Evolutionary conservation across 768 basidiomycete genomes (phyloP).

Genomic region (Macrolepiota albuminosa): DNA sequence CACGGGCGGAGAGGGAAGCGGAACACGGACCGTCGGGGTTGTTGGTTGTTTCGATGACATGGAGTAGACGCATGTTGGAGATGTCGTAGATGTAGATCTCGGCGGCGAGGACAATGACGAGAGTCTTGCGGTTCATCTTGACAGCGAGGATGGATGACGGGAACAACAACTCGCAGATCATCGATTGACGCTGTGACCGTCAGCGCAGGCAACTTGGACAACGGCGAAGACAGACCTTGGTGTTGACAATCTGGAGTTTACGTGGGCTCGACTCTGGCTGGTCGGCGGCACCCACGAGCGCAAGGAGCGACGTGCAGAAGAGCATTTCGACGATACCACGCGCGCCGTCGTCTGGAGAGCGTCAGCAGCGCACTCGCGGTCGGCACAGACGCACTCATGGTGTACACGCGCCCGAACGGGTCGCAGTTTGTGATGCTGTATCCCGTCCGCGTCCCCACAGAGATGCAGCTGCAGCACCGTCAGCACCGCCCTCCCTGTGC

Average conservation of each 20-base stretch:
- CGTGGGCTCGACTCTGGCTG: constrained; percentile 86
- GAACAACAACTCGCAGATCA: constrained; percentile 98
- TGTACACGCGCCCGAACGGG: constrained; percentile 94
- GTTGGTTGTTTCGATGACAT: constrained; percentile 94
- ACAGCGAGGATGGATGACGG: constrained; percentile 96
- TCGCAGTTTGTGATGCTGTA: constrained; percentile 98
- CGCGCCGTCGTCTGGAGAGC: constrained; percentile 77
- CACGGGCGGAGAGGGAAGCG: neutral
- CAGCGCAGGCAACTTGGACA: no score
- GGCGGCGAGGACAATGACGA: constrained; percentile 93
- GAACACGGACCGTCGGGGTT: constrained; percentile 80
- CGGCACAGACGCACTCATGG: constrained; percentile 61
- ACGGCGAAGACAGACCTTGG: constrained; percentile 57
- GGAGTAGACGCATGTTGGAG: constrained; percentile 94
- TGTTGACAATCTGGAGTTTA: constrained; percentile 96
- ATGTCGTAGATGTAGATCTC: constrained; percentile 99
- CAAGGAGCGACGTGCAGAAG: constrained; percentile 97
- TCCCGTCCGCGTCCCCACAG: constrained; percentile 91
- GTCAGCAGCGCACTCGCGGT: neutral
- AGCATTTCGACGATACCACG: constrained; percentile 98
- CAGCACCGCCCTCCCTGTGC: neutral
- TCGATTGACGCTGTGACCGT: constrained; percentile 75
- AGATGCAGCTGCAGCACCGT: constrained; percentile 61
- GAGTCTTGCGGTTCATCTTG: constrained; percentile 94
- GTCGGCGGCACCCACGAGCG: constrained; percentile 93